Conservation (phyloP, 345 rosid species). For the Kernera saxatilis region DNA sequence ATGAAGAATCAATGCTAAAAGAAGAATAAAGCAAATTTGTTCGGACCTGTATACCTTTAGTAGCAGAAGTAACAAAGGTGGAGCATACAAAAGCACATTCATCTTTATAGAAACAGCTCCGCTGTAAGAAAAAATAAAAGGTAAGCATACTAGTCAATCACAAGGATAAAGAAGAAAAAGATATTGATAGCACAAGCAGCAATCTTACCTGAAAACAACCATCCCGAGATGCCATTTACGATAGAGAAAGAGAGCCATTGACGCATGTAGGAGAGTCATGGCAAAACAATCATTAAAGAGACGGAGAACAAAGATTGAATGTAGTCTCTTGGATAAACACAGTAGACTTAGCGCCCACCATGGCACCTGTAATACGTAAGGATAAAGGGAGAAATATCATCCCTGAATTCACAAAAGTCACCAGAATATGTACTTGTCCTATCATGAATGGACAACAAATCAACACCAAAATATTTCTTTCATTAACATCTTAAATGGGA, state of each 20-base stretch:
- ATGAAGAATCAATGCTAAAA: slow-evolving; percentile 13
- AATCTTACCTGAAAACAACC: slow-evolving; percentile 64
- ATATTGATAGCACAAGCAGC: neutral
- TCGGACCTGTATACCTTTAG: slow-evolving; percentile 49
- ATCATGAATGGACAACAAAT: neutral
- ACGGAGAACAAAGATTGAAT: slow-evolving; percentile 90
- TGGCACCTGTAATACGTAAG: slow-evolving; percentile 59
- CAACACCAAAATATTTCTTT: neutral
- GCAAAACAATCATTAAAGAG: slow-evolving; percentile 94
- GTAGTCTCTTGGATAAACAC: slow-evolving; percentile 84
- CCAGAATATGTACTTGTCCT: neutral
- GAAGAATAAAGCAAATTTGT: slow-evolving; percentile 5
- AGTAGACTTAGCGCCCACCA: slow-evolving; percentile 88
- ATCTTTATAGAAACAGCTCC: slow-evolving; percentile 87
- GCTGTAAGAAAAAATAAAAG: slow-evolving; percentile 32
- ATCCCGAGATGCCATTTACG: slow-evolving; percentile 81
- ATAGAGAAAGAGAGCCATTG: slow-evolving; percentile 57
- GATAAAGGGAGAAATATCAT: neutral
- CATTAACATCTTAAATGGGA: too few species aligned
- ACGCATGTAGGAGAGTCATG: slow-evolving; percentile 77
- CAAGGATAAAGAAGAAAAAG: neutral
- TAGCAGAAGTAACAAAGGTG: slow-evolving; percentile 70
- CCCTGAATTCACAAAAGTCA: neutral
- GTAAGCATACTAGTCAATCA: slow-evolving; percentile 5
- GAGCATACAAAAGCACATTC: slow-evolving; percentile 93